These are phyloP conservation scores for Metschnikowia vanudenii DNA, from an alignment of 805 yeast species.

Conservation along the genomic window DNA sequence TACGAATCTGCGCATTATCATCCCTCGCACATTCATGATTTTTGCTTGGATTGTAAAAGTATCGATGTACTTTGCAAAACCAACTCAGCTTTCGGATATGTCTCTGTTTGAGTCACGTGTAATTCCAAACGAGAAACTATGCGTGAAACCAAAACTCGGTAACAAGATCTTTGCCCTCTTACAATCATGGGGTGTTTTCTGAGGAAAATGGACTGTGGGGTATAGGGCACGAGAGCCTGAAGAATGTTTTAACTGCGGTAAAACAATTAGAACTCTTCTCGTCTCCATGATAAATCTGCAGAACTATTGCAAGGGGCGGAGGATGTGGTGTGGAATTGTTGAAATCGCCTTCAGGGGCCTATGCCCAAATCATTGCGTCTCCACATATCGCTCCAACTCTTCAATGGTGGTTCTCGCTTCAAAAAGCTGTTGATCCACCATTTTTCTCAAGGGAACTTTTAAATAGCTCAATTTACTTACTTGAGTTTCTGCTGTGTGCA, in stretches of 20 bases:
- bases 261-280: no score
- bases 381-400: no score
- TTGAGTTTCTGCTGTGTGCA: no score
- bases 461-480: no score
- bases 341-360: not conserved
- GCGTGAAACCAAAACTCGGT: conserved; percentile 8
- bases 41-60: conserved; percentile 9
- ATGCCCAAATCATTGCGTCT: no score
- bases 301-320: no score
- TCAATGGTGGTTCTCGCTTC: no score
- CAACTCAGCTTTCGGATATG: conserved; percentile 1
- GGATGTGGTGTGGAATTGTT: not conserved
- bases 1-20: not conserved
- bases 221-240: no score
- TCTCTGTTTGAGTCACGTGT: conserved; percentile 13
- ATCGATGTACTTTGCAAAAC: conserved; percentile 3
- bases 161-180: conserved; percentile 17
- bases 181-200: conserved; percentile 17
- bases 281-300: no score
- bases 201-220: not conserved
- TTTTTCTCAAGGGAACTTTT: no score
- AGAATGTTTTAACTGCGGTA: no score
- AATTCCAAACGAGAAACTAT: conserved; percentile 10
- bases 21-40: conserved; percentile 2
- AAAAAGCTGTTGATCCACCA: no score